Percentiles rank a stretch among this genome's conserved stretches.
Conservation (phyloP, 768 basidiomycete species). For the Asterophora parasitica region DNA sequence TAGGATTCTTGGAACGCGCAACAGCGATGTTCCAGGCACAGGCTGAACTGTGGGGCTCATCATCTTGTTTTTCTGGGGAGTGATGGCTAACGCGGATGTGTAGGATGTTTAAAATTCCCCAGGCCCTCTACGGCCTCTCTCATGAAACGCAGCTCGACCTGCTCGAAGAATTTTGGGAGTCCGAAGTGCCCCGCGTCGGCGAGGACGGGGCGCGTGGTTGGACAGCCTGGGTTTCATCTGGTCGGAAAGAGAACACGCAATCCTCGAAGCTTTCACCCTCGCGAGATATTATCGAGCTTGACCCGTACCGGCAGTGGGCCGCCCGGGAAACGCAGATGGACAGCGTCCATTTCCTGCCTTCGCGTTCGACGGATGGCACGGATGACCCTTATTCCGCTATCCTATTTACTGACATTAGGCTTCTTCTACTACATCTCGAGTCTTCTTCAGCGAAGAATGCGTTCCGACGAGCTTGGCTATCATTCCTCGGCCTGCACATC, state of each 20-base stretch:
- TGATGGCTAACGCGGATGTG: conserved; percentile 3
- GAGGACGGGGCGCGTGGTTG: conserved; percentile 66
- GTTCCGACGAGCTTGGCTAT: conserved; percentile 68
- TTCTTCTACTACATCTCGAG: conserved; percentile 46
- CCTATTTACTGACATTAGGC: conserved; percentile 67
- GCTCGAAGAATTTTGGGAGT: conserved; percentile 83
- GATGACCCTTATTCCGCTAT: conserved; percentile 71
- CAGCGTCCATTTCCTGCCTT: conserved; percentile 37
- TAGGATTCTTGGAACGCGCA: conserved; percentile 72
- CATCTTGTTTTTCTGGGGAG: not conserved
- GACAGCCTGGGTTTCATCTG: conserved; percentile 52
- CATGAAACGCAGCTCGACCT: conserved; percentile 47
- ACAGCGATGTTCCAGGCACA: conserved; percentile 81
- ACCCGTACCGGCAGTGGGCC: conserved; percentile 70
- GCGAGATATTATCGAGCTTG: conserved; percentile 29
- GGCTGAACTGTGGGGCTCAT: conserved; percentile 61
- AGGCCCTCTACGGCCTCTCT: conserved; percentile 35
- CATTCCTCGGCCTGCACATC: conserved; percentile 63
- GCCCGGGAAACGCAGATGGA: conserved; percentile 51
- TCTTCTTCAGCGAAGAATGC: conserved; percentile 42
- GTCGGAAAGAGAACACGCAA: conserved; percentile 26
- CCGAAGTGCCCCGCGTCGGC: conserved; percentile 71
- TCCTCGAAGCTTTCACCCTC: conserved; percentile 7
- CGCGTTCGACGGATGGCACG: conserved; percentile 47
- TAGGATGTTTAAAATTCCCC: conserved; percentile 59